These are phyloP conservation scores for Apiospora sp. DNA, from an alignment of 2,329 filamentous ascomycete genomes.

Conservation along the genomic window DNA sequence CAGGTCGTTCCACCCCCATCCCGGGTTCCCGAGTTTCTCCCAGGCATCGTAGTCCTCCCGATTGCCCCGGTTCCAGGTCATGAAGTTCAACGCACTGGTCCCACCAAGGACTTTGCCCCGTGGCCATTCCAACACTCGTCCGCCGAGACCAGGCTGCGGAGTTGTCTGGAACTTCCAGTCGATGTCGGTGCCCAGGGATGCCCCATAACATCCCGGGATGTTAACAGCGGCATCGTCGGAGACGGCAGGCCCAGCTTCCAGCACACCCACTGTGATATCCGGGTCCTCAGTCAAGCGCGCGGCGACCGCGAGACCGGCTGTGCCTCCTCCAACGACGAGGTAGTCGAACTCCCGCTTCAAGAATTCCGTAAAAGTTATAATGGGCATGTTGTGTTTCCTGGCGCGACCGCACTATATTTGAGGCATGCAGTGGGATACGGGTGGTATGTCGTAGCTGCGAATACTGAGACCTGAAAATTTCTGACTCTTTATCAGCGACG, in stretches of 20 bases:
- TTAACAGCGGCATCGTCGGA: conserved; percentile 40
- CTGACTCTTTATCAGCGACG: not conserved
- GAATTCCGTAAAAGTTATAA: conserved; percentile 23
- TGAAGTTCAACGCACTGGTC: conserved; percentile 66
- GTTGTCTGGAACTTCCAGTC: conserved; percentile 53
- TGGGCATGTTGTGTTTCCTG: not conserved
- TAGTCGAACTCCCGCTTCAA: conserved; percentile 29
- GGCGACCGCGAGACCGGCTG: conserved; percentile 38
- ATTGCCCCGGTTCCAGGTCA: conserved; percentile 60
- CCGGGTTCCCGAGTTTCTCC: conserved; percentile 63
- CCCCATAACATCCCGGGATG: conserved; percentile 48
- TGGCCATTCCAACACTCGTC: conserved; percentile 51
- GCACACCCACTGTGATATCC: conserved; percentile 50
- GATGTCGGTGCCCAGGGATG: conserved; percentile 44
- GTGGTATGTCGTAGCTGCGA: not conserved
- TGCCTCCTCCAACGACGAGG: conserved; percentile 37
- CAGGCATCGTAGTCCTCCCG: conserved; percentile 62
- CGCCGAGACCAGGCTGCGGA: conserved; percentile 47
- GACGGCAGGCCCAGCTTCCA: conserved; percentile 50
- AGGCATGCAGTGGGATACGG: not conserved
- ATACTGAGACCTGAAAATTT: not conserved
- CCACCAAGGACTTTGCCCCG: conserved; percentile 66
- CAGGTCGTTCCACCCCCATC: conserved; percentile 64
- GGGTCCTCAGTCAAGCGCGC: conserved; percentile 54
- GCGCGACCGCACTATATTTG: not conserved